Base-by-base conservation (phyloP, 2,329 filamentous ascomycete genomes). In the Trichoderma oligosporum region DNA sequence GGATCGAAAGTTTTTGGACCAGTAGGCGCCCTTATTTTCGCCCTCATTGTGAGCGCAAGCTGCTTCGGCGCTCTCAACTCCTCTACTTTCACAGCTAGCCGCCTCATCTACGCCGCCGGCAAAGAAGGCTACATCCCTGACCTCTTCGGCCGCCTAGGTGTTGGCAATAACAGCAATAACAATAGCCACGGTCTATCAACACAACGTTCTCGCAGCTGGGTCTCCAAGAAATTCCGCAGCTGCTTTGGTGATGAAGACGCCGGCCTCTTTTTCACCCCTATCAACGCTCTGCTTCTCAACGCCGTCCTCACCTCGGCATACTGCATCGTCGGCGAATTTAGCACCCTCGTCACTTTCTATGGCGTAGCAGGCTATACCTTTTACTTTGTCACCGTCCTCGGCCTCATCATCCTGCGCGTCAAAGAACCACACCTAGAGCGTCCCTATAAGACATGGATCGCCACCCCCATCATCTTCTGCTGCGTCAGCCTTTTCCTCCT, bases 311-410 rank as follows among this genome's bases (percentile, higher is more conserved):
- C 91, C 1, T 75, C 82, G 3, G 75, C 81, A 1, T 99, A 97
- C 75, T 85, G 96, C 61, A 67, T 88, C 2, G 85, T 96, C 4
- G 94, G 94, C 72, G 91, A 96, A 70, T 97, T 99, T 69, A 81
- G 85, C 52, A 96, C 93, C 0, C 82, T 99, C 2, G 82, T 97
- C 57, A 97, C 94, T 0, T 99, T 99, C 70, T 97, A 97, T 74
- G 94, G 94, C 57, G 94, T 99, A 11, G 94, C 94, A 0, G 92
- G 92, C 12, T 99, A 99, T 71, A 90, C 90, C 0, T 99, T 99
- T 70, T 99, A 99, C 76, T 99, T 99, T 72, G 76, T 96, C 56
- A 95, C 93, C 0, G 94, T 99, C 0, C 82, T 99, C 0, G 94
- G 94, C 0, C 80, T 99, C 47, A 97, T 99, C 61, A 83, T 99